Conservation (phyloP, 306 rosid genomes). For the Alnus glutinosa region DNA sequence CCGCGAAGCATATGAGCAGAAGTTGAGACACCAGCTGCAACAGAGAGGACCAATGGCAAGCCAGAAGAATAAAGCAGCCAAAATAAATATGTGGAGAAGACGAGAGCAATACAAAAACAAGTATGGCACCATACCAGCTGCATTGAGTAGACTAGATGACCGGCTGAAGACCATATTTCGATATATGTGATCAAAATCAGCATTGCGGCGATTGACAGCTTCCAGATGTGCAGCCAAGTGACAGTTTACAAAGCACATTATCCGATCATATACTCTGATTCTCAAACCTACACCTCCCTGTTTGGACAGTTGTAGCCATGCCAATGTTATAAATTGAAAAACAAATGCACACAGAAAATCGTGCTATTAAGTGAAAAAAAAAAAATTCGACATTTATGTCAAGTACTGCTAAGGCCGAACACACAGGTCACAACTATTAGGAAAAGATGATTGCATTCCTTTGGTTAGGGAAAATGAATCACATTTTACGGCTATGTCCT, state of each 20-base stretch:
- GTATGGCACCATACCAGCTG: constrained; percentile 93
- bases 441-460: too few relatives aligned
- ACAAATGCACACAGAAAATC: background rate
- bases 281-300: constrained; percentile 99
- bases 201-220: constrained; percentile 94
- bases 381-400: background rate
- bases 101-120: constrained; percentile 84
- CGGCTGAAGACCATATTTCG: constrained; percentile 91
- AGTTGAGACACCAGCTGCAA: constrained; percentile 95
- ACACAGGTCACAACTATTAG: too few relatives aligned
- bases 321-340: constrained; percentile 26
- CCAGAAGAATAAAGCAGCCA: constrained; percentile 98
- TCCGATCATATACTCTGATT: constrained; percentile 92
- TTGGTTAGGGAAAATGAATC: too few relatives aligned
- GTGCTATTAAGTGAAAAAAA: background rate
- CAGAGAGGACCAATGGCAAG: constrained; percentile 80
- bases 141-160: constrained; percentile 74
- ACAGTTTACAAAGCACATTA: constrained; percentile 99
- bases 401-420: background rate
- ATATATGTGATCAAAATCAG: constrained; percentile 95
- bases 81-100: constrained; percentile 90
- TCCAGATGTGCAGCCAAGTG: constrained; percentile 99
- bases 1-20: constrained; percentile 61
- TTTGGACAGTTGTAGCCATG: constrained; percentile 34
- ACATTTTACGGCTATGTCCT: too few relatives aligned